Conservation (phyloP, 371 early-diverging fungal species). For the Batkoa obscura region DNA sequence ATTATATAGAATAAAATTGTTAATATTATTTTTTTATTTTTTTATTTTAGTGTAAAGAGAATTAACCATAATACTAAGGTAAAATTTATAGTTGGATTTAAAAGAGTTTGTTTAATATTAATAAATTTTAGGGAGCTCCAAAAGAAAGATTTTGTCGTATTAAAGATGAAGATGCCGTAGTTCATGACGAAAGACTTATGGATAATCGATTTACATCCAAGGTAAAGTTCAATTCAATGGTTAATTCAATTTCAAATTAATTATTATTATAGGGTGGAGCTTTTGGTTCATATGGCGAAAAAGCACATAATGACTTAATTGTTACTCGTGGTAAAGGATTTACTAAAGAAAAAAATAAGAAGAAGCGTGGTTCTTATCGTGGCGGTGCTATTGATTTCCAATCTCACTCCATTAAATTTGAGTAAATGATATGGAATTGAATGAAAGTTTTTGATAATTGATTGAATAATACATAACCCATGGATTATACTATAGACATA, state of each 20-base stretch:
- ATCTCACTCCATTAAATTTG: conserved; percentile 80
- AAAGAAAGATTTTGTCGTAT: conserved; percentile 66
- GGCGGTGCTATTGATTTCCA: conserved; percentile 76
- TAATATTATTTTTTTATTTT: background rate
- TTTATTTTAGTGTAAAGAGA: conserved; percentile 8
- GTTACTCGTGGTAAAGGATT: conserved; percentile 85
- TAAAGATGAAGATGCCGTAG: conserved; percentile 57
- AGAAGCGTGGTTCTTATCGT: conserved; percentile 89
- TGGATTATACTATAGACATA: too few relatives aligned
- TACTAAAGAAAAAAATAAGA: conserved; percentile 91
- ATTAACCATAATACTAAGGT: conserved; percentile 7
- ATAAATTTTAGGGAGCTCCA: conserved; percentile 7
- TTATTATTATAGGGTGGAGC: conserved; percentile 22
- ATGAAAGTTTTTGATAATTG: too few relatives aligned
- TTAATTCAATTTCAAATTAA: background rate
- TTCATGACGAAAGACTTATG: conserved; percentile 51
- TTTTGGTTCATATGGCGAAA: conserved; percentile 62
- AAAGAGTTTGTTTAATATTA: too few relatives aligned
- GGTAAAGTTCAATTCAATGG: conserved; percentile 9
- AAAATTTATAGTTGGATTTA: too few relatives aligned
- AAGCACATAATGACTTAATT: conserved; percentile 81
- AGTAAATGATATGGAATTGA: background rate
- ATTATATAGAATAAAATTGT: too few relatives aligned
- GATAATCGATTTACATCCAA: conserved; percentile 66
- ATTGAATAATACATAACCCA: too few relatives aligned